Conservation (phyloP, 2,329 filamentous ascomycete genomes). For the Penicillium sp. region DNA sequence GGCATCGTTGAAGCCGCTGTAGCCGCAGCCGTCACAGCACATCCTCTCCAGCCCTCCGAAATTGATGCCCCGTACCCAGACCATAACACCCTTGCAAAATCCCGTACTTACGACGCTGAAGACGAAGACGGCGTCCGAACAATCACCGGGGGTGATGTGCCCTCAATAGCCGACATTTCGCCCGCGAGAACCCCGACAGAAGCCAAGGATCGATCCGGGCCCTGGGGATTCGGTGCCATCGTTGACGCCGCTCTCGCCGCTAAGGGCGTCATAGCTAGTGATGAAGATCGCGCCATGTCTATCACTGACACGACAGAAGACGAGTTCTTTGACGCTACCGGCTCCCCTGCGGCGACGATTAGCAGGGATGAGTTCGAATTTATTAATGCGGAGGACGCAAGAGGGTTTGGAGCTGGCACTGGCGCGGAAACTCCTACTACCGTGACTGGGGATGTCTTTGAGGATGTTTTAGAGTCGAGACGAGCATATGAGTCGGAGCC, state of each 20-base stretch:
- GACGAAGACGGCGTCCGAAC: constrained; percentile 8
- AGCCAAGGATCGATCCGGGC: constrained; percentile 5
- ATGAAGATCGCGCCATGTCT: background rate
- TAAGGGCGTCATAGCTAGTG: constrained; percentile 3
- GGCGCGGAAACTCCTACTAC: background rate
- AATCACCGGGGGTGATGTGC: constrained; percentile 1
- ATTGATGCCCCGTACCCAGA: constrained; percentile 10
- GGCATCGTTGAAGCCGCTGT: constrained; percentile 32
- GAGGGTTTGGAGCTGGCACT: background rate
- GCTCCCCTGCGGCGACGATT: background rate
- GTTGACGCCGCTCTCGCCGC: constrained; percentile 28
- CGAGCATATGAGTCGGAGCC: background rate
- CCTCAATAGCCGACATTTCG: constrained; percentile 6
- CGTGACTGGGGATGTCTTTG: background rate
- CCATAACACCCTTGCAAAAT: background rate
- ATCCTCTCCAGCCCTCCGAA: background rate
- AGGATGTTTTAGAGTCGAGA: background rate
- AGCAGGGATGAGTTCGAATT: constrained; percentile 4
- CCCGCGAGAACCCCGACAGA: constrained; percentile 2
- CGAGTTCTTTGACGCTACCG: constrained; percentile 12
- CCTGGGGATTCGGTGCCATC: constrained; percentile 22
- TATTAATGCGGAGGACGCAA: background rate
- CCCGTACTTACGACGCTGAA: constrained; percentile 2
- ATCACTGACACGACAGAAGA: constrained; percentile 9
- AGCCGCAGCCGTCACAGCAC: constrained; percentile 22